Evolutionary conservation across 257 asterid genomes (phyloP).

Genomic region (Paraleonurus japonicus): DNA sequence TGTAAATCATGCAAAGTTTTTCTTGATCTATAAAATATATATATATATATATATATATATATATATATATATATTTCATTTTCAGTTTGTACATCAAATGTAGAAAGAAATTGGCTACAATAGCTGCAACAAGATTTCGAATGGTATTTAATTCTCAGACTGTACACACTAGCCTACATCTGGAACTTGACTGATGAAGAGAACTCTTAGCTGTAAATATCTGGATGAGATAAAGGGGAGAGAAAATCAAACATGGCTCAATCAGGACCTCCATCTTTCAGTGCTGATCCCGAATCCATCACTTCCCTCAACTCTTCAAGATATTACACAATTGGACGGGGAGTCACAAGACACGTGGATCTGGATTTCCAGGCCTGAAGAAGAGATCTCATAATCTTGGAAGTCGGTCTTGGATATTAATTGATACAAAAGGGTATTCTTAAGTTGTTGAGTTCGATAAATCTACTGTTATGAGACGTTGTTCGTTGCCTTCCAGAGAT

Average conservation of each 20-base stretch:
- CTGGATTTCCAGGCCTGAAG: slow-evolving; percentile 65
- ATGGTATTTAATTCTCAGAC: slow-evolving; percentile 11
- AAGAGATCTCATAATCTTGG: slow-evolving; percentile 89
- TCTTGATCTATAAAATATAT: background rate
- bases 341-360: slow-evolving; percentile 35
- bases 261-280: slow-evolving; percentile 37
- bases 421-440: slow-evolving; percentile 72
- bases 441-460: slow-evolving; percentile 83
- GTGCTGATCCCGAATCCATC: slow-evolving; percentile 37
- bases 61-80: background rate
- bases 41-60: too few relatives aligned
- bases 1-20: background rate
- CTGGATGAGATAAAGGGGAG: slow-evolving; percentile 25
- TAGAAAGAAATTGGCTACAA: slow-evolving; percentile 18
- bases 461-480: slow-evolving; percentile 79
- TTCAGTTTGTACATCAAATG: slow-evolving; percentile 24
- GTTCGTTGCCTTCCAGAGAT: slow-evolving; percentile 95
- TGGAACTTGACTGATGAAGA: slow-evolving; percentile 40
- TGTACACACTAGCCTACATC: slow-evolving; percentile 15
- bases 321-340: slow-evolving; percentile 33
- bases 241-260: slow-evolving; percentile 51
- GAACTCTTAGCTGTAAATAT: slow-evolving; percentile 16
- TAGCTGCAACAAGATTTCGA: slow-evolving; percentile 6
- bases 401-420: slow-evolving; percentile 91
- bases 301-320: slow-evolving; percentile 37